A percentile compares a stretch with the other conserved stretches of the same genome.
Evolutionary conservation across 352 stramenopile genomes (phyloP).

Genomic region (Phytophthora brassicae): DNA sequence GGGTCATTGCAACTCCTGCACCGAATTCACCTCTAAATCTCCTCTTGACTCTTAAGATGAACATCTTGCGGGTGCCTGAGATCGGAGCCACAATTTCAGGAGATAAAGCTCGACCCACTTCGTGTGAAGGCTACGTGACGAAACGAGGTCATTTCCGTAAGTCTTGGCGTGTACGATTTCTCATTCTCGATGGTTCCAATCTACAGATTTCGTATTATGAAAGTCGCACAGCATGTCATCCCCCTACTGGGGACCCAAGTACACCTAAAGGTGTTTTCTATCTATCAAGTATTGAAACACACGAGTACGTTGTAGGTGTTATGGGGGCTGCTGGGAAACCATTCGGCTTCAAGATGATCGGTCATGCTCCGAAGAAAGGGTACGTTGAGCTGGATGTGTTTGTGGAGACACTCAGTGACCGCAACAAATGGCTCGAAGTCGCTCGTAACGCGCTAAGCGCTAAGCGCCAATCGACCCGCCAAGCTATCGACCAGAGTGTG

Average conservation of each 20-base stretch:
- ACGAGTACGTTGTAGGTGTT: conserved; percentile 75
- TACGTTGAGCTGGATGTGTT: conserved; percentile 85
- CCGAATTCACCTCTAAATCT: conserved; percentile 12
- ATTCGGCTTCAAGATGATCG: conserved; percentile 86
- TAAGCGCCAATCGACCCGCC: conserved; percentile 47
- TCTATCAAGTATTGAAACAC: conserved; percentile 73
- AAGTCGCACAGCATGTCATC: conserved; percentile 57
- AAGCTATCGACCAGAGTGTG: conserved; percentile 38
- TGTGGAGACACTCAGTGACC: conserved; percentile 58
- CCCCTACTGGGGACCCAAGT: conserved; percentile 11
- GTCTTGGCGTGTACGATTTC: conserved; percentile 80
- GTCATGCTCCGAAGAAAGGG: conserved; percentile 70
- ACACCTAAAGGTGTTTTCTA: conserved; percentile 72
- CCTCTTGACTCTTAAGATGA: conserved; percentile 35
- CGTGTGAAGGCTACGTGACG: conserved; percentile 85
- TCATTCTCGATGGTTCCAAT: conserved; percentile 72
- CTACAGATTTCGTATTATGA: conserved; percentile 77
- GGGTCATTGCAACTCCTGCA: conserved; percentile 1
- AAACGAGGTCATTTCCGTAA: conserved; percentile 86
- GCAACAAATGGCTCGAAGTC: conserved; percentile 83
- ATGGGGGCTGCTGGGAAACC: conserved; percentile 70
- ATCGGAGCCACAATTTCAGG: conserved; percentile 13
- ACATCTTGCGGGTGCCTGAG: conserved; percentile 58
- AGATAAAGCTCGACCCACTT: conserved; percentile 62
- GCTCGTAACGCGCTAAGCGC: conserved; percentile 68